Base-by-base conservation (phyloP, 176 grass and related monocot genomes). In the Oryza glumipatula region DNA sequence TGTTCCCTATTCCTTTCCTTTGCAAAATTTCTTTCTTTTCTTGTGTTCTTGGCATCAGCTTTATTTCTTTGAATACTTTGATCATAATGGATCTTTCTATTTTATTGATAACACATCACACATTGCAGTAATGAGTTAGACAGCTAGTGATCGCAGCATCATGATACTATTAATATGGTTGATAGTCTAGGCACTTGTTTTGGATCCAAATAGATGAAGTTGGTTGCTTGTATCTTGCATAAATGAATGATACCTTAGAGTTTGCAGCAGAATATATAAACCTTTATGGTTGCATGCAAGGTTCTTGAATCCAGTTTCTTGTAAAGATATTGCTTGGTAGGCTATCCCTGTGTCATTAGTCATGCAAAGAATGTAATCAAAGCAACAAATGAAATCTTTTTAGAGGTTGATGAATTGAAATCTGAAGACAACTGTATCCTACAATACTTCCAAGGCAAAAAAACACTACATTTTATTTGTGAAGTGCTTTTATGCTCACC, bases 1-100 rank as follows among this genome's bases (percentile, higher is more conserved):
- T 12, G 21, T 67, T 67, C n/a, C 13, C 21, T 86, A 6, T 35
- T 86, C 9, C 16, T 65, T 64, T 30, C 51, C 81, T 47, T 65
- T 36, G 16, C 56, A 65, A 47, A 22, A 22, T n/a, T 45, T 73
- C 64, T 9, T 39, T 44, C 9, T 44, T 65, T 65, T 78, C 6
- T 24, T 17, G 21, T 78, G 51, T 78, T 44, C 32, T 78, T 26
- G 61, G 32, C 21, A 65, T 65, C 24, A 65, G 21, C 36, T 63
- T 22, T 38, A 11, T 65, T 23, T 77, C 32, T 65, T 78, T 39
- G 56, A 5, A 24, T 23, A 6, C 19, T 51, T 56, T 68, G 43
- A 70, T 72, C 21, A 23, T 58, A 60, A 1, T 28, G 9, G 7
- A 4, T 65, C 52, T 12, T 82, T 58, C 32, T 72, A 30, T 41